phyloP scores from a whole-genome alignment of 306 rosid genomes.

The Vicia faba region DNA sequence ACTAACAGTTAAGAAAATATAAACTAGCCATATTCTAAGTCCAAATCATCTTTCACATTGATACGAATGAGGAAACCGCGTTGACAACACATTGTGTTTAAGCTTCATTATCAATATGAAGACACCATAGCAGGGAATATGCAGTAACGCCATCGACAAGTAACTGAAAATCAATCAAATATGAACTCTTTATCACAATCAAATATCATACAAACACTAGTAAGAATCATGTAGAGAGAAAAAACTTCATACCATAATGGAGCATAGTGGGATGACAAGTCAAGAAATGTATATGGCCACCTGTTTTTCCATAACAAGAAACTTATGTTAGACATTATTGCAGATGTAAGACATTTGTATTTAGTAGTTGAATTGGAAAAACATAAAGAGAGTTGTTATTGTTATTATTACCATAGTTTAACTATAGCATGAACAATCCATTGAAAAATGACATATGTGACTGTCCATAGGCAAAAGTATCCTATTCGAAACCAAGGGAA shows the following conservation, averaged over 20 bases:
- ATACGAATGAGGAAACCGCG: constrained; percentile 63
- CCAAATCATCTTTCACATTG: constrained; percentile 52
- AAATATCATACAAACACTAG: constrained; percentile 4
- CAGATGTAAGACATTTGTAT: not conserved
- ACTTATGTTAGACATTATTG: constrained; percentile 21
- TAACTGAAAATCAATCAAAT: constrained; percentile 58
- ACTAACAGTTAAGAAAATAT: constrained; percentile 29
- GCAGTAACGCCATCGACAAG: constrained; percentile 78
- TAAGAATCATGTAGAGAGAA: not conserved
- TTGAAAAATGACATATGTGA: constrained; percentile 71
- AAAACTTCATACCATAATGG: constrained; percentile 70
- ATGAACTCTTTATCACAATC: constrained; percentile 9
- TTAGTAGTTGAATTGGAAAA: not conserved
- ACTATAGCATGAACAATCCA: constrained; percentile 85
- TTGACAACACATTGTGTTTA: constrained; percentile 68
- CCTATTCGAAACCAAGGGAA: constrained; percentile 98
- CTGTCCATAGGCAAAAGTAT: constrained; percentile 89
- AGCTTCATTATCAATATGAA: constrained; percentile 76
- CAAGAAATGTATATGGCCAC: constrained; percentile 99
- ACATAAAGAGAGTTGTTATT: not conserved
- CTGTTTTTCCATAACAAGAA: constrained; percentile 49
- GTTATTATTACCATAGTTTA: constrained; percentile 63
- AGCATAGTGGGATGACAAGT: constrained; percentile 75
- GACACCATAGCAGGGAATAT: constrained; percentile 90
- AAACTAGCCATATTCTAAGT: constrained; percentile 17